Evolutionary conservation across 1,284 basidiomycete species (phyloP), one percentile per base, ranked within the genome.

Genomic region (Puccinia coronata): DNA sequence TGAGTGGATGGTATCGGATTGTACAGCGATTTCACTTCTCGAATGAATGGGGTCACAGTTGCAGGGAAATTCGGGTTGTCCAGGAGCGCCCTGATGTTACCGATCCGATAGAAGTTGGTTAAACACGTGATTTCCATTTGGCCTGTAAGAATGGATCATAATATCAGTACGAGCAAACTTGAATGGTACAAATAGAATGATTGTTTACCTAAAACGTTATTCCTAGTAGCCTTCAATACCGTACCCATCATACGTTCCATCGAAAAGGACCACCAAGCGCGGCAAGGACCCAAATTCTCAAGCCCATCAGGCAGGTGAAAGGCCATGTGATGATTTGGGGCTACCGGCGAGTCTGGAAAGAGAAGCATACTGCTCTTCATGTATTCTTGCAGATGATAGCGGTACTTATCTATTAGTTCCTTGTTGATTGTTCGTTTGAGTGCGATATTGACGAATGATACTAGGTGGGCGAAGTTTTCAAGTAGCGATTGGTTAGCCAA

Each of bases 301-400:
- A 70, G 39, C 23, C 67, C 14, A 11, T 70, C 39, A 28, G 8
- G 3, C 6, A 70, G 25, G 28, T 70, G 67, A 39, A 70, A 41
- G 3, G 67, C 67, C 67, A 70, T 70, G 41, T 70, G 67, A n/a
- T 70, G 67, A 70, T 70, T 70, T 14, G 67, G 67, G 31, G 31
- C 67, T 39, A 70, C 31, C 2, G 31, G 36, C 31, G 36, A 36
- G 34, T 70, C 36, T 2, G 41, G 36, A 39, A 39, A 70, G n/a
- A 70, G 67, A 25, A 9, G n/a, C 8, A 70, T n/a, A 1, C 36
- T 41, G 43, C 67, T 47, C 8, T 70, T 9, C n/a, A 70, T 39
- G 43, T 70, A 70, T 25, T 8, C 8, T 36, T 70, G 18, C 2
- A 70, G 9, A 43, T 70, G 67, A 16, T 20, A 1, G 9, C 36